Evolutionary conservation across 768 basidiomycete species (phyloP).

Genomic region (Russula griseocarnosa): DNA sequence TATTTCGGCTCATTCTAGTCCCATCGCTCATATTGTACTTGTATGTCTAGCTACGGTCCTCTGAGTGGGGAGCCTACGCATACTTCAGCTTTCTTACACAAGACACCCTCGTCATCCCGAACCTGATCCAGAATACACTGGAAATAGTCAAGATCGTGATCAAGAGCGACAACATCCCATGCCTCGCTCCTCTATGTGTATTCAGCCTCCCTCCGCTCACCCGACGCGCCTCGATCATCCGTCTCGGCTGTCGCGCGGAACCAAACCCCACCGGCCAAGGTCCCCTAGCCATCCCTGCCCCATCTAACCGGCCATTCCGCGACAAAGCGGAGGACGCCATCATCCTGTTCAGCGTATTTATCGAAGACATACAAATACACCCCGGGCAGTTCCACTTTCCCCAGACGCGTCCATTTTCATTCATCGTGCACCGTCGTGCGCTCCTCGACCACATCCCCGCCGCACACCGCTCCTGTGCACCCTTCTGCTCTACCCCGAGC

Average conservation of each 20-base stretch:
- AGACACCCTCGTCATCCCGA: constrained; percentile 32
- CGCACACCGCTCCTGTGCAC: constrained; percentile 7
- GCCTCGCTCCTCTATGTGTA: constrained; percentile 22
- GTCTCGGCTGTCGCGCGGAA: constrained; percentile 33
- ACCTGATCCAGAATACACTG: constrained; percentile 26
- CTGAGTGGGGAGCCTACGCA: constrained; percentile 26
- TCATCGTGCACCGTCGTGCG: constrained; percentile 31
- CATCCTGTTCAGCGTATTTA: constrained; percentile 30
- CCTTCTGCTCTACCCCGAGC: constrained; percentile 1
- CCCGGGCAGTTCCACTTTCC: constrained; percentile 9
- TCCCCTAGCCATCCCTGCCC: neutral
- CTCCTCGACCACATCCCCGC: constrained; percentile 22
- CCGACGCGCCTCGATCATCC: constrained; percentile 22
- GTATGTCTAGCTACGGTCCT: constrained; percentile 20
- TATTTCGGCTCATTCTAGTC: neutral
- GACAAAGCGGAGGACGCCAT: constrained; percentile 30
- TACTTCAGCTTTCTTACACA: constrained; percentile 32
- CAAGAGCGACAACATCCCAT: constrained; percentile 7
- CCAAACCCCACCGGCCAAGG: constrained; percentile 28
- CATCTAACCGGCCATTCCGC: constrained; percentile 28
- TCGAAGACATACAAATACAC: constrained; percentile 15
- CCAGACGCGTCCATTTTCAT: constrained; percentile 27
- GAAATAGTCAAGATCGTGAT: constrained; percentile 28
- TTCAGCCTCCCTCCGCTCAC: constrained; percentile 29
- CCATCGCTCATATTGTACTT: neutral